Percentiles rank a stretch among this genome's conserved stretches.
These are phyloP conservation scores for Flaveria robusta DNA, from an alignment of 129 eudicot species.

Conservation along the genomic window DNA sequence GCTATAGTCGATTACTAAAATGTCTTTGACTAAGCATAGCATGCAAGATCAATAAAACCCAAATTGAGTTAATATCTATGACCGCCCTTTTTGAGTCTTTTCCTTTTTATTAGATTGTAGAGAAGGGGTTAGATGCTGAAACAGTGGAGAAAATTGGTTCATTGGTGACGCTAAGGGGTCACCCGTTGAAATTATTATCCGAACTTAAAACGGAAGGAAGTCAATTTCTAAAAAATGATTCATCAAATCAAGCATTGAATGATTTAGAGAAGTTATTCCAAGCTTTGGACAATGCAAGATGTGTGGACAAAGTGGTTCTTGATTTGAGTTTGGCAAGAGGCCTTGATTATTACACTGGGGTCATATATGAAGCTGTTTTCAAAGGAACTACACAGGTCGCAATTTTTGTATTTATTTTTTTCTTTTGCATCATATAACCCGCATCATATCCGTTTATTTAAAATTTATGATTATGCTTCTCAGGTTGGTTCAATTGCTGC, in stretches of 20 bases:
- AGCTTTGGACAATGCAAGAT: conserved; percentile 59
- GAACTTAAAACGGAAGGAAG: conserved; percentile 67
- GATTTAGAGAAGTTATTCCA: conserved; percentile 79
- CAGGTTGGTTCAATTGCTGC: conserved; percentile 98
- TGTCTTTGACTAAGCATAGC: neutral
- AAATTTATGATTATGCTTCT: neutral
- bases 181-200: conserved; percentile 60
- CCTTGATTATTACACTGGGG: conserved; percentile 95
- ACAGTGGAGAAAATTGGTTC: conserved; percentile 73
- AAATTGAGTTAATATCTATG: neutral
- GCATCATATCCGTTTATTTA: neutral
- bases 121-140: conserved; percentile 72
- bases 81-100: neutral
- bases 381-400: conserved; percentile 89
- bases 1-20: neutral
- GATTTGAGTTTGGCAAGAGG: conserved; percentile 98
- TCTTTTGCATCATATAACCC: neutral
- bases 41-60: neutral
- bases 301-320: conserved; percentile 67
- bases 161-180: conserved; percentile 65
- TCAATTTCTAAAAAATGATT: conserved; percentile 53
- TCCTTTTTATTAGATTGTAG: conserved; percentile 52
- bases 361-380: conserved; percentile 86
- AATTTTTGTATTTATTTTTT: neutral
- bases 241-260: conserved; percentile 63